Conservation (phyloP, 305 asterid genomes). For the Nicotiana rustica region DNA sequence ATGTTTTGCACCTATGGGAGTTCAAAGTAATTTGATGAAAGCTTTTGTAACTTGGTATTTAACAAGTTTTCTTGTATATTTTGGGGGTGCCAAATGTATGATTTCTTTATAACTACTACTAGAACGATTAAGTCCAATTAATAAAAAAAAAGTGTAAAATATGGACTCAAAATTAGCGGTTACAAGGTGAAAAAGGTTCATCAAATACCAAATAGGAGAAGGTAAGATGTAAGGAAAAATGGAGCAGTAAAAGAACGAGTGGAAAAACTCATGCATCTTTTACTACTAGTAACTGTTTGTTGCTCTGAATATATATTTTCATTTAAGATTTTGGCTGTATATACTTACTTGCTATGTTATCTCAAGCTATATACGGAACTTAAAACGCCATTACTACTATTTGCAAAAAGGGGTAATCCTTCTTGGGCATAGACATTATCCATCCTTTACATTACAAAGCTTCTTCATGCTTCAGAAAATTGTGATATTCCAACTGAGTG, state of each 20-base stretch:
- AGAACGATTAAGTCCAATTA: not conserved
- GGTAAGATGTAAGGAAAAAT: not conserved
- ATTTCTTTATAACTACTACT: not conserved
- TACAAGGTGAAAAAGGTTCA: not conserved
- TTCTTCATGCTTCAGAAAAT: slow-evolving; percentile 75
- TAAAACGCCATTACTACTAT: not conserved
- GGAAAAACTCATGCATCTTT: slow-evolving; percentile 4
- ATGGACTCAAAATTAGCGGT: not conserved
- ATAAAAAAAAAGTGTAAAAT: not conserved
- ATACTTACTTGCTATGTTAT: slow-evolving; percentile 8
- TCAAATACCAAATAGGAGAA: not conserved
- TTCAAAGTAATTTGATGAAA: no score
- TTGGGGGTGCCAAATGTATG: not conserved
- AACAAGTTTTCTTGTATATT: no score
- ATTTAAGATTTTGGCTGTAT: not conserved
- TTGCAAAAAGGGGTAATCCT: not conserved
- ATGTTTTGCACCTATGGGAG: no score
- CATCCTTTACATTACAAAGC: not conserved
- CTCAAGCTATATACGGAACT: not conserved
- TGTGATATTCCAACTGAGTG: slow-evolving; percentile 80
- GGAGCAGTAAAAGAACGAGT: not conserved
- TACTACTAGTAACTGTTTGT: not conserved
- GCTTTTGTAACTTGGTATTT: no score
- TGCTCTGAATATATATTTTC: not conserved
- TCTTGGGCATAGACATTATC: not conserved